Evolutionary conservation across 352 stramenopile species (phyloP).

Genomic region (Pythium vanterpoolii): DNA sequence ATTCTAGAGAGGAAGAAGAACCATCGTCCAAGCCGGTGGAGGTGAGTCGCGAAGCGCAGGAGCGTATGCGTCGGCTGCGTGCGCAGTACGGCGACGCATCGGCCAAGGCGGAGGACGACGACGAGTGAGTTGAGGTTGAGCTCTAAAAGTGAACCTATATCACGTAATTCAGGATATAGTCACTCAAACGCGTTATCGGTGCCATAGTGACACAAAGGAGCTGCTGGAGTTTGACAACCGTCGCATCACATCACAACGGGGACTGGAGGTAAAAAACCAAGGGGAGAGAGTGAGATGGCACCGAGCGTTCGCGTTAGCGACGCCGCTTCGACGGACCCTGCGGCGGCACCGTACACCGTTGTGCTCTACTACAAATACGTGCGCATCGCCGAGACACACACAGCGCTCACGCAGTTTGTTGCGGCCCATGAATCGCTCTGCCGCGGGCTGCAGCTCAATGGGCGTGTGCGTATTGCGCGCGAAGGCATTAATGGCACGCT

Average conservation of each 20-base stretch:
- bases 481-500: conserved; percentile 89
- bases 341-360: conserved; percentile 39
- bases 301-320: conserved; percentile 30
- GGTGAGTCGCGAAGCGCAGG: conserved; percentile 42
- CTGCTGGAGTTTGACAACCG: neutral
- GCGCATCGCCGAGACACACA: conserved; percentile 39
- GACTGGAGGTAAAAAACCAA: neutral
- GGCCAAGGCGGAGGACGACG: neutral
- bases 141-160: conserved; percentile 13
- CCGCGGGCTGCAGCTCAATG: conserved; percentile 45
- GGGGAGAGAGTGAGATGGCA: neutral
- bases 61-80: conserved; percentile 66
- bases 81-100: conserved; percentile 79
- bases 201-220: conserved; percentile 1
- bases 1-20: conserved; percentile 1
- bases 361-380: conserved; percentile 88
- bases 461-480: conserved; percentile 71
- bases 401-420: conserved; percentile 37
- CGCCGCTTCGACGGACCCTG: conserved; percentile 13
- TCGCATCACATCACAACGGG: neutral
- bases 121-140: conserved; percentile 14
- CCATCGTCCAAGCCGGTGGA: conserved; percentile 7
- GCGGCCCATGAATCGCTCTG: conserved; percentile 48
- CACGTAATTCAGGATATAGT: conserved; percentile 8
- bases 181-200: conserved; percentile 1